These are phyloP conservation scores for Diatrype stigma DNA, from an alignment of 2,329 filamentous ascomycete genomes.

Conservation along the genomic window DNA sequence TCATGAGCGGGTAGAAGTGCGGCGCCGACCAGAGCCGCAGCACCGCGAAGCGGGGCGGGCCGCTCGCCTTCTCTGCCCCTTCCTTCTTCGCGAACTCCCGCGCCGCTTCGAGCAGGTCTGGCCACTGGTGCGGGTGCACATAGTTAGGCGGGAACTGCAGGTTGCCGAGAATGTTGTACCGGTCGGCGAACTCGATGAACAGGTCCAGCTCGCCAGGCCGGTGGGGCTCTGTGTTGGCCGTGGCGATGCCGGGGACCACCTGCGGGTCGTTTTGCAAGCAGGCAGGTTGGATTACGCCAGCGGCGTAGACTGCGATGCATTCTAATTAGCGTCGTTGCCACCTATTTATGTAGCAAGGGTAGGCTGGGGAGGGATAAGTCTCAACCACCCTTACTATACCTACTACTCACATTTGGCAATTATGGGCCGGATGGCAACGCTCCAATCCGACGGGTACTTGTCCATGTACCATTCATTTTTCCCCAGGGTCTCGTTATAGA, in stretches of 20 bases:
- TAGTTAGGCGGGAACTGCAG: conserved; percentile 29
- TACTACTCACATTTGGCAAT: conserved; percentile 29
- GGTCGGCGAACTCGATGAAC: conserved; percentile 38
- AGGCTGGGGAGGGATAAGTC: no score
- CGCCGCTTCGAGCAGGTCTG: conserved; percentile 29
- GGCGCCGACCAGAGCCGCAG: conserved; percentile 43
- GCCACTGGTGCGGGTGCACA: conserved; percentile 20
- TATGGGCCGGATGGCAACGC: conserved; percentile 34
- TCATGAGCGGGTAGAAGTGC: conserved; percentile 46
- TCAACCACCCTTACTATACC: no score
- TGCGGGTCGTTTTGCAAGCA: conserved; percentile 21
- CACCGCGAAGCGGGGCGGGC: conserved; percentile 42
- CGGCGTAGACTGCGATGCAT: conserved; percentile 35
- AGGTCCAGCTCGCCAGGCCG: conserved; percentile 33
- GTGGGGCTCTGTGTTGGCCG: conserved; percentile 32
- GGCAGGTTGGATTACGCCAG: conserved; percentile 35
- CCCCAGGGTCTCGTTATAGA: conserved; percentile 18
- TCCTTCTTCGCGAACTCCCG: conserved; percentile 23
- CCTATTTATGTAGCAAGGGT: no score
- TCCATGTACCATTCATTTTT: conserved; percentile 15
- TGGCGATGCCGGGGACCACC: conserved; percentile 31
- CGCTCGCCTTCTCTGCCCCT: conserved; percentile 13
- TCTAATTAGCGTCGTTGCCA: conserved; percentile 12
- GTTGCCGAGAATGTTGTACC: conserved; percentile 15
- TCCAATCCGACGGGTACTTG: conserved; percentile 34